phyloP scores from a whole-genome alignment of 352 stramenopile species.

The Phytophthora pistaciae region DNA sequence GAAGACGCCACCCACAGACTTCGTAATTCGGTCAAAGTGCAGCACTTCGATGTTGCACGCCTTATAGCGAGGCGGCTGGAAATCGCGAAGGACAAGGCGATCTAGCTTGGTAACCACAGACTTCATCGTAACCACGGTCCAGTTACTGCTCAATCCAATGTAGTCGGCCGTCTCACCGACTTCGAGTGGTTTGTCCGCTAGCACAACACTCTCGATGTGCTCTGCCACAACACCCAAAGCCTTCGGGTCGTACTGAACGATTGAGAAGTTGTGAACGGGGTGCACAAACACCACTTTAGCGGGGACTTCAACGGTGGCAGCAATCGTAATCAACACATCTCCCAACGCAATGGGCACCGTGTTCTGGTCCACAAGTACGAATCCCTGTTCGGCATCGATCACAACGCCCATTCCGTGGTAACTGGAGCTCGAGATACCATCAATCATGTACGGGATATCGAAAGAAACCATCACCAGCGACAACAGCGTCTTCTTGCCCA shows the following conservation, averaged over 20 bases:
- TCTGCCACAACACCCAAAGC: slow-evolving; percentile 66
- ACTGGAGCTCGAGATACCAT: slow-evolving; percentile 90
- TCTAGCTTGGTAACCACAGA: slow-evolving; percentile 89
- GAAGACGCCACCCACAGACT: slow-evolving; percentile 87
- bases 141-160: slow-evolving; percentile 88
- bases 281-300: slow-evolving; percentile 93
- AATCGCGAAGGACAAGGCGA: slow-evolving; percentile 83
- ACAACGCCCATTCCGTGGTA: slow-evolving; percentile 92
- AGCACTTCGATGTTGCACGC: slow-evolving; percentile 87
- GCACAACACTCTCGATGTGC: slow-evolving; percentile 65
- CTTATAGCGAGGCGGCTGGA: slow-evolving; percentile 88
- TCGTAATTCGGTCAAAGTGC: slow-evolving; percentile 91
- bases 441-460: slow-evolving; percentile 93
- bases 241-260: slow-evolving; percentile 91
- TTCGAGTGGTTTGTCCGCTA: slow-evolving; percentile 72
- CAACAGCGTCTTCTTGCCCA: slow-evolving; percentile 77
- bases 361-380: slow-evolving; percentile 94
- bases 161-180: slow-evolving; percentile 85
- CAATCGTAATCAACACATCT: slow-evolving; percentile 90
- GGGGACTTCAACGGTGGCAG: slow-evolving; percentile 87
- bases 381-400: slow-evolving; percentile 80
- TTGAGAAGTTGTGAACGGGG: slow-evolving; percentile 93
- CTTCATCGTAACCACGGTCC: slow-evolving; percentile 89
- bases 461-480: slow-evolving; percentile 94
- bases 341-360: slow-evolving; percentile 90